Evolutionary conservation across 2,329 filamentous ascomycete genomes (phyloP), one percentile per base, ranked within the genome.

Genomic region (Phialophora tarda): DNA sequence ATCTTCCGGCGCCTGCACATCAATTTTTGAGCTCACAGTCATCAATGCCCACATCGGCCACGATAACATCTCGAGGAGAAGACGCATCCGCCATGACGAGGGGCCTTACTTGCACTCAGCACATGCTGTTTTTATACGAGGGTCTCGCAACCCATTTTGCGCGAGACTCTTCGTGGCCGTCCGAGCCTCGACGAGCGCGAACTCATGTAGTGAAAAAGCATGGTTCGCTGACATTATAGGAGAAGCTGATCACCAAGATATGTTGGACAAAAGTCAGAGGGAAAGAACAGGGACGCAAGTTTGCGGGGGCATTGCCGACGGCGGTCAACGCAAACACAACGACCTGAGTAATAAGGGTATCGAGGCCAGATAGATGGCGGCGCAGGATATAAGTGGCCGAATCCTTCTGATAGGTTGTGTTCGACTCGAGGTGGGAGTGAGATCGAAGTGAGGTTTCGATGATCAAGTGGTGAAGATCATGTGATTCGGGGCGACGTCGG

Each of bases 81-180:
- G 48, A 7, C 21, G 17, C 21, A 51, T 51, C 21, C 10, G 10
- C 21, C 1, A 12, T 11, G 21, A 51, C 14, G 21, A 54, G 17
- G 51, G 24, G 23, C 0, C 51, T 54, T 54, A 54, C 51, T 65
- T 65, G 44, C 63, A 65, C 41, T 65, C 63, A 3, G 63, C 51
- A 51, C 63, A 65, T 11, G 63, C 63, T 17, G 63, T 57, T 50
- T 65, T 65, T 38, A 65, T 65, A 14, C 63, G 63, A 21, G 63
- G 34, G 48, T 65, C 63, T 41, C 63, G 56, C 4, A 21, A 21
- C 14, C 47, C 47, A 41, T 28, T 51, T 12, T 61, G 58, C 30
- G 47, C 30, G n/a, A 41, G 44, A 8, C 34, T 41, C 58, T 50
- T 61, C 2, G 58, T 48, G 4, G 47, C n/a, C 26, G 58, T 61